Evolutionary conservation across 129 eudicot species (phyloP).

Genomic region (Artemisia annua): DNA sequence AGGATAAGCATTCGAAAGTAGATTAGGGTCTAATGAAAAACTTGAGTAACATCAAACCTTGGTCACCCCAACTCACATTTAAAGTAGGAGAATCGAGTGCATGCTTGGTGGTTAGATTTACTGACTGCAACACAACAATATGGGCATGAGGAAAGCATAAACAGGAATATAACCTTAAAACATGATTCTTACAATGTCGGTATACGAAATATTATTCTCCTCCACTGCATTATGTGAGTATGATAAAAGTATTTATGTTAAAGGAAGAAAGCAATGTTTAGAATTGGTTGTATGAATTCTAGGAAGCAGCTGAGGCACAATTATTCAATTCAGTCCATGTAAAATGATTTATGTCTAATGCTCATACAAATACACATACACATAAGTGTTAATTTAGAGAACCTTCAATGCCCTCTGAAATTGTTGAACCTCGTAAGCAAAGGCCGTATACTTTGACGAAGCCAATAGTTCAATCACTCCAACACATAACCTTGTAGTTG

Average conservation of each 20-base stretch:
- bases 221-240: no score
- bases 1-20: no score
- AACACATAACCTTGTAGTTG: no score
- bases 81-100: not conserved
- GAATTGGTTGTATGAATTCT: no score
- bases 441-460: not conserved
- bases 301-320: no score
- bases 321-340: no score
- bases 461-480: no score
- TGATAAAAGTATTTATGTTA: no score
- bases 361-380: no score
- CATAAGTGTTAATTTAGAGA: no score
- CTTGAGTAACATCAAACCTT: not conserved
- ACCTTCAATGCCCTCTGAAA: not conserved
- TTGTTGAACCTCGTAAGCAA: not conserved
- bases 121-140: constrained; percentile 8
- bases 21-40: not conserved
- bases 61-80: not conserved
- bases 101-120: not conserved
- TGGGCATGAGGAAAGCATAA: not conserved
- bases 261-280: no score
- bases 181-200: not conserved
- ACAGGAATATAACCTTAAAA: not conserved
- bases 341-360: no score
- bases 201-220: not conserved